phyloP scores from a whole-genome alignment of 345 rosid genomes.

The Zanthoxylum bungeanum region DNA sequence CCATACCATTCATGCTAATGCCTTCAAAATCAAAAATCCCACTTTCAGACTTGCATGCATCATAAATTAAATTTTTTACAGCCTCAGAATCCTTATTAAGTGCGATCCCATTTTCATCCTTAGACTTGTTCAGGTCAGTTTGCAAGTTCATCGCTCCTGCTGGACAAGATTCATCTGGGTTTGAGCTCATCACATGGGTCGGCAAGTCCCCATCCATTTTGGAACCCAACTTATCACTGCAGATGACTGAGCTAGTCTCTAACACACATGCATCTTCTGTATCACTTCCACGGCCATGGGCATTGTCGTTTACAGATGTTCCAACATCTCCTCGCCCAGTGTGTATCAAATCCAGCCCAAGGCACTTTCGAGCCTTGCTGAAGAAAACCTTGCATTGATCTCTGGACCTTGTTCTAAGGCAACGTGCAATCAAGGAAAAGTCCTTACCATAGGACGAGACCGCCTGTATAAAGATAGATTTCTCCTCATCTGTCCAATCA shows the following conservation, averaged over 20 bases:
- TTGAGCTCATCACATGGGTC: constrained; percentile 21
- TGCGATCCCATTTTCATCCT: constrained; percentile 29
- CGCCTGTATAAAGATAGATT: constrained; percentile 66
- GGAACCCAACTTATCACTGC: constrained; percentile 40
- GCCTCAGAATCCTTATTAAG: constrained; percentile 25
- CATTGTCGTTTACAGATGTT: constrained; percentile 51
- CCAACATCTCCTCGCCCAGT: constrained; percentile 38
- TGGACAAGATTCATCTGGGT: constrained; percentile 31
- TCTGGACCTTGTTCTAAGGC: constrained; percentile 66
- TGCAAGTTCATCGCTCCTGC: constrained; percentile 25
- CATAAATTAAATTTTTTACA: constrained; percentile 26
- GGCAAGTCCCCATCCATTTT: constrained; percentile 41
- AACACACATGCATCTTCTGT: constrained; percentile 58
- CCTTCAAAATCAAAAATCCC: constrained; percentile 17
- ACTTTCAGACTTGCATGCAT: constrained; percentile 24
- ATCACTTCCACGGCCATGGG: constrained; percentile 73
- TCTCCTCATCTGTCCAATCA: constrained; percentile 94
- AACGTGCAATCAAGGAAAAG: constrained; percentile 64
- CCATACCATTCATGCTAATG: constrained; percentile 25
- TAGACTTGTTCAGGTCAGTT: constrained; percentile 30
- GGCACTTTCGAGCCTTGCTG: constrained; percentile 91
- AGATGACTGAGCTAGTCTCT: constrained; percentile 45
- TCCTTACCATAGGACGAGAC: constrained; percentile 78
- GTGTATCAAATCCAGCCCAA: constrained; percentile 70
- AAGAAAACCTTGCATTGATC: constrained; percentile 90